Percentiles rank a stretch among this genome's conserved stretches.
Evolutionary conservation across 2,329 filamentous ascomycete genomes (phyloP).

Genomic region (Exophiala xenobiotica): DNA sequence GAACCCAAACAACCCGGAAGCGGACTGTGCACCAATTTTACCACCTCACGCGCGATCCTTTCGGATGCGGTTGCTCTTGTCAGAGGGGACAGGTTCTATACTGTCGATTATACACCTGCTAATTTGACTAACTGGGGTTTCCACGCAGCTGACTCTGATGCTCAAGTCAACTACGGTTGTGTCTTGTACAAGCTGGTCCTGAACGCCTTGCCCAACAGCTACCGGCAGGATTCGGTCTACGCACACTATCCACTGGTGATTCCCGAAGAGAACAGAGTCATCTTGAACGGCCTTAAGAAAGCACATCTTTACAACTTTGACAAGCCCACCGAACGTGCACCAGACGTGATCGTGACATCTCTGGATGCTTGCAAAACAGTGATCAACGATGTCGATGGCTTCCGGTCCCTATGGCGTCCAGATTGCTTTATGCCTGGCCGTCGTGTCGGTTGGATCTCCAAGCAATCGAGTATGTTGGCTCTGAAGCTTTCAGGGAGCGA

Average conservation of each 20-base stretch:
- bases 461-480: slow-evolving; percentile 7
- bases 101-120: slow-evolving; percentile 43
- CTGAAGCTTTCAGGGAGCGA: slow-evolving; percentile 9
- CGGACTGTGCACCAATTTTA: slow-evolving; percentile 51
- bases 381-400: background rate
- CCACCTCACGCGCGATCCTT: slow-evolving; percentile 43
- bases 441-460: background rate
- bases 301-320: slow-evolving; percentile 44
- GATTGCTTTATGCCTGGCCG: background rate
- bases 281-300: slow-evolving; percentile 41
- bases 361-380: slow-evolving; percentile 44
- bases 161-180: slow-evolving; percentile 48
- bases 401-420: slow-evolving; percentile 9
- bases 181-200: slow-evolving; percentile 53
- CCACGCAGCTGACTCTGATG: slow-evolving; percentile 43
- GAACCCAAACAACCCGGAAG: slow-evolving; percentile 49
- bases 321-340: slow-evolving; percentile 32
- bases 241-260: slow-evolving; percentile 51
- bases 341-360: slow-evolving; percentile 42
- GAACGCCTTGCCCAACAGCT: slow-evolving; percentile 50
- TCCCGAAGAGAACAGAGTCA: slow-evolving; percentile 47
- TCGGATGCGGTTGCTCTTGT: slow-evolving; percentile 49
- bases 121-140: slow-evolving; percentile 47
- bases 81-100: slow-evolving; percentile 48
- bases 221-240: slow-evolving; percentile 48